Conservation (phyloP, 2,329 filamentous ascomycete genomes). For the Albophoma yamanashiensis region DNA sequence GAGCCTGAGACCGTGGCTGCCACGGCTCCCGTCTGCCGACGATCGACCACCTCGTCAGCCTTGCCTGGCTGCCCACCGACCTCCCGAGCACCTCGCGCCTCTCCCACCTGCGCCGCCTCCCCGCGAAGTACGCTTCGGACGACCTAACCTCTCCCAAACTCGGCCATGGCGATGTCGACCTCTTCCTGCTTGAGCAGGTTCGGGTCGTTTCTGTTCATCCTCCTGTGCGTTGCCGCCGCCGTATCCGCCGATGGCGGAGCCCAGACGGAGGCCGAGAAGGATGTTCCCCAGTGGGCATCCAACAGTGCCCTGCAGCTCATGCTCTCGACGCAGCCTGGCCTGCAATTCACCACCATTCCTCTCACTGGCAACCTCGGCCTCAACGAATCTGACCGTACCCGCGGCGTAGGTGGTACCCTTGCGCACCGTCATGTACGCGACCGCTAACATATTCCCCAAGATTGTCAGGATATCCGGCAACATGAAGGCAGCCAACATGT, state of each 20-base stretch:
- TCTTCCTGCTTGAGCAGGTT: constrained; percentile 3
- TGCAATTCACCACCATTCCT: constrained; percentile 33
- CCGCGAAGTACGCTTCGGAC: not conserved
- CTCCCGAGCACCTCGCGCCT: not conserved
- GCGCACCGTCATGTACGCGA: not conserved
- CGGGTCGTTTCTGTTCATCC: constrained; percentile 5
- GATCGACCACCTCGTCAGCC: not conserved
- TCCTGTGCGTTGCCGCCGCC: constrained; percentile 17
- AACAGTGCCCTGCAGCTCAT: constrained; percentile 30
- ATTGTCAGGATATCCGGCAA: constrained; percentile 31
- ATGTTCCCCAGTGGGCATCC: constrained; percentile 27
- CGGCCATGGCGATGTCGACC: not conserved
- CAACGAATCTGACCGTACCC: constrained; percentile 25
- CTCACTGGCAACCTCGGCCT: constrained; percentile 30
- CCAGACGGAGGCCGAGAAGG: constrained; percentile 22
- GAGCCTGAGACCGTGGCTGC: constrained; percentile 1
- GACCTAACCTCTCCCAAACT: not conserved
- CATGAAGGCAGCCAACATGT: constrained; percentile 30
- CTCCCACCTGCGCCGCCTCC: not conserved
- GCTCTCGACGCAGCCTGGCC: constrained; percentile 18
- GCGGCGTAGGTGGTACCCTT: constrained; percentile 23
- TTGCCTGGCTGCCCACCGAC: not conserved
- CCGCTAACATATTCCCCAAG: constrained; percentile 15
- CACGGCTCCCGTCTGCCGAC: not conserved
- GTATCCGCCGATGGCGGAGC: constrained; percentile 20